phyloP scores from a whole-genome alignment of 2,329 filamentous ascomycete genomes.

The Cladophialophora immunda region DNA sequence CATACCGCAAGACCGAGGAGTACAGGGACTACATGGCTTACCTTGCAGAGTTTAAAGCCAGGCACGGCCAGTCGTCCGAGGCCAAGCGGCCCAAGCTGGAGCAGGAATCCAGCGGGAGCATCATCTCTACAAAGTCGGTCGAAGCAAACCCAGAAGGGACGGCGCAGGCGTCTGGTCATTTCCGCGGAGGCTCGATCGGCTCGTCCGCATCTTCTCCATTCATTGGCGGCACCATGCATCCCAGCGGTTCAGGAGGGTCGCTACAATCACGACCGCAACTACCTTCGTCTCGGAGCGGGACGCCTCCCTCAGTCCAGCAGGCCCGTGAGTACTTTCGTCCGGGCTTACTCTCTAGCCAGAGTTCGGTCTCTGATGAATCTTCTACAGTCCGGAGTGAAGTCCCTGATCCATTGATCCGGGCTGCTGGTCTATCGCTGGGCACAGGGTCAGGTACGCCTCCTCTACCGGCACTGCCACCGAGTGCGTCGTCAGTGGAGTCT shows the following conservation, averaged over 20 bases:
- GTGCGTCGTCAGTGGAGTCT: slow-evolving; percentile 19
- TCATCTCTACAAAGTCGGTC: slow-evolving; percentile 37
- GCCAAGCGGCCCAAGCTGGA: slow-evolving; percentile 56
- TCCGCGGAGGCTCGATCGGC: slow-evolving; percentile 37
- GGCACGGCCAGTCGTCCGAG: slow-evolving; percentile 60
- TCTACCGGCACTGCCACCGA: slow-evolving; percentile 20
- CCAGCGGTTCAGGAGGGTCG: slow-evolving; percentile 2
- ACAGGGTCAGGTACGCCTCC: slow-evolving; percentile 32
- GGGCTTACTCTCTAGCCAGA: slow-evolving; percentile 36
- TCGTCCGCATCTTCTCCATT: slow-evolving; percentile 36
- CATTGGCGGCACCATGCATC: slow-evolving; percentile 24
- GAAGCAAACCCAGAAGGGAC: slow-evolving; percentile 29
- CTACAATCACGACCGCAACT: slow-evolving; percentile 29
- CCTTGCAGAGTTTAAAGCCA: slow-evolving; percentile 78
- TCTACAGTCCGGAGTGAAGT: slow-evolving; percentile 35
- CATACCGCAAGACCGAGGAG: slow-evolving; percentile 79
- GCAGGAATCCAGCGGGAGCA: slow-evolving; percentile 45
- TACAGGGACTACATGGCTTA: slow-evolving; percentile 76
- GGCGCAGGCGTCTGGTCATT: slow-evolving; percentile 28
- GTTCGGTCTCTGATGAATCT: slow-evolving; percentile 40
- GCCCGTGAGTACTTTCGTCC: slow-evolving; percentile 33
- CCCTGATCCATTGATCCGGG: slow-evolving; percentile 34
- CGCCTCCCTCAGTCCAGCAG: slow-evolving; percentile 28
- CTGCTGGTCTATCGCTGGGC: slow-evolving; percentile 33
- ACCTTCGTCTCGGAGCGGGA: slow-evolving; percentile 34